A percentile compares a stretch with the other conserved stretches of the same genome.
phyloP scores from a whole-genome alignment of 257 asterid species.

The Solanum paucissectum region DNA sequence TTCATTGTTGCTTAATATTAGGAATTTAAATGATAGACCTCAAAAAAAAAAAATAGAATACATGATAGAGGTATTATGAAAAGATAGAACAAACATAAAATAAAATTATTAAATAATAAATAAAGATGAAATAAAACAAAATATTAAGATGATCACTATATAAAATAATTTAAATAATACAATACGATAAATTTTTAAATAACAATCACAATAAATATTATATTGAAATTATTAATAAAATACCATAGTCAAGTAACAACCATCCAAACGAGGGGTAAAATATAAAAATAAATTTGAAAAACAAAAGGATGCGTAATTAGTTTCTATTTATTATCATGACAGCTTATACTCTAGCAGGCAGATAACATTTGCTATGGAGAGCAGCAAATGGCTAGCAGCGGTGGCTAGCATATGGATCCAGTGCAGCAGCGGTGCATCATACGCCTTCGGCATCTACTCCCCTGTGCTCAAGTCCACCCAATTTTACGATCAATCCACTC shows the following conservation, averaged over 20 bases:
- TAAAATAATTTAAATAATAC: too few species aligned
- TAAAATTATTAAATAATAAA: too few species aligned
- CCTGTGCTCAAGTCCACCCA: conserved; percentile 59
- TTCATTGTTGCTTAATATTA: too few species aligned
- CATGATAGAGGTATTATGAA: too few species aligned
- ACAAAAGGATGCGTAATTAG: background rate
- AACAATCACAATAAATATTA: background rate
- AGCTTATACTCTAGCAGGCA: background rate
- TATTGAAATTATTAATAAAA: too few species aligned
- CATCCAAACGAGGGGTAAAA: background rate
- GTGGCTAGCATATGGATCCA: conserved; percentile 89
- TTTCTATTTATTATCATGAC: background rate
- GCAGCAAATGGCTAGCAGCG: conserved; percentile 60
- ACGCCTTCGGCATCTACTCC: conserved; percentile 87
- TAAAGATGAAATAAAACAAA: too few species aligned
- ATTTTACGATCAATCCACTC: conserved; percentile 66
- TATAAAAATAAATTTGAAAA: background rate
- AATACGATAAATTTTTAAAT: too few species aligned
- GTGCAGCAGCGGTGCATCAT: conserved; percentile 79
- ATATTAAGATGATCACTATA: background rate
- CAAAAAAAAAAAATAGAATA: too few species aligned
- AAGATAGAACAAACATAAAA: too few species aligned
- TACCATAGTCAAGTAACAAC: background rate
- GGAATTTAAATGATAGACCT: too few species aligned
- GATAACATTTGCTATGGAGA: background rate